These are phyloP conservation scores for Talaromyces sp. DNA, from an alignment of 2,329 filamentous ascomycete genomes.

Conservation along the genomic window DNA sequence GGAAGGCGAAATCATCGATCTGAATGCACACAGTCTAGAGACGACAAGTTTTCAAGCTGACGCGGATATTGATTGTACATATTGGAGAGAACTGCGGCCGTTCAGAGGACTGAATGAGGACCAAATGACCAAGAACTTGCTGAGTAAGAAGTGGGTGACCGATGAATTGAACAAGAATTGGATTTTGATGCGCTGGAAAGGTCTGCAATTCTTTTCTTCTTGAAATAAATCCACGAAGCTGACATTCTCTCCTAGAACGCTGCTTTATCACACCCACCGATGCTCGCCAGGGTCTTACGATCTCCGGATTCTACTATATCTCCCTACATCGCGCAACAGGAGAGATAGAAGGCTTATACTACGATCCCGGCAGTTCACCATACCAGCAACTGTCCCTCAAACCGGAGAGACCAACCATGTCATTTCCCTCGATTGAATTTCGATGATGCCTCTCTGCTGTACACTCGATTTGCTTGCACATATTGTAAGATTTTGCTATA, in stretches of 20 bases:
- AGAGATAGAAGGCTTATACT: slow-evolving; percentile 48
- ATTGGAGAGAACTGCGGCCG: slow-evolving; percentile 48
- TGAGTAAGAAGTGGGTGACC: slow-evolving; percentile 45
- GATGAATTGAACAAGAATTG: slow-evolving; percentile 42
- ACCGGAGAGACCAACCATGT: slow-evolving; percentile 39
- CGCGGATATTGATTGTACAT: slow-evolving; percentile 45
- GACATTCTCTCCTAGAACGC: slow-evolving; percentile 33
- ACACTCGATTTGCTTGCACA: neutral
- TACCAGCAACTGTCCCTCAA: slow-evolving; percentile 47
- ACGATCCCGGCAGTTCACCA: slow-evolving; percentile 49
- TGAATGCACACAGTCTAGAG: slow-evolving; percentile 49
- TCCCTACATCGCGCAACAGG: slow-evolving; percentile 45
- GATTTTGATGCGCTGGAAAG: slow-evolving; percentile 53
- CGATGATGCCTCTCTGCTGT: slow-evolving; percentile 25
- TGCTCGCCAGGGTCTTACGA: slow-evolving; percentile 46
- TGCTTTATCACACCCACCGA: slow-evolving; percentile 49
- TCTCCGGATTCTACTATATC: slow-evolving; percentile 51
- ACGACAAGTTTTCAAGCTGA: slow-evolving; percentile 48
- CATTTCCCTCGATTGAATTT: slow-evolving; percentile 43
- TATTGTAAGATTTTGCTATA: neutral
- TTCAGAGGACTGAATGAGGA: slow-evolving; percentile 46
- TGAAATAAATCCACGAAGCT: neutral
- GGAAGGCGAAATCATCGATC: slow-evolving; percentile 67
- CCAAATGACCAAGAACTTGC: slow-evolving; percentile 42
- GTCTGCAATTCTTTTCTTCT: slow-evolving; percentile 26